Evolutionary conservation across 306 rosid genomes (phyloP).

Genomic region (Castanea crenata): DNA sequence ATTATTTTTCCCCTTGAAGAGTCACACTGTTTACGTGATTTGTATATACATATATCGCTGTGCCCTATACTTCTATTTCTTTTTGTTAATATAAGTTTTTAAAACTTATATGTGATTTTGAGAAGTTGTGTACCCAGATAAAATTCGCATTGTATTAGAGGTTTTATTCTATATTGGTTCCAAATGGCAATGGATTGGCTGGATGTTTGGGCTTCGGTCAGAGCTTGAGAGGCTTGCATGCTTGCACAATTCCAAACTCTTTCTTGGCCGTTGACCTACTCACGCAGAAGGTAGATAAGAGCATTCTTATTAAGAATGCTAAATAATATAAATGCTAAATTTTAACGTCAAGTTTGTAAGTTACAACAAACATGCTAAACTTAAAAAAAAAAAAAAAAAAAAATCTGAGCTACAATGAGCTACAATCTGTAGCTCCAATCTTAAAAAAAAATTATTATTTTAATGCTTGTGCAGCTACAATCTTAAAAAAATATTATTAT

Average conservation of each 20-base stretch:
- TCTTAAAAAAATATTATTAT: too few relatives aligned
- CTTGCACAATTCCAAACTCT: neutral
- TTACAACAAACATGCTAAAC: too few relatives aligned
- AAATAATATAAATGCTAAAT: too few relatives aligned
- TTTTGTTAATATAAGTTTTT: constrained; percentile 25
- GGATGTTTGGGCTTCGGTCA: neutral
- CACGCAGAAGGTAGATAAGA: neutral
- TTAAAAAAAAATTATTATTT: too few relatives aligned
- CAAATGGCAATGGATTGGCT: neutral
- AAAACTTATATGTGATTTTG: constrained; percentile 33
- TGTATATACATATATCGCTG: constrained; percentile 63
- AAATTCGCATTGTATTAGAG: neutral
- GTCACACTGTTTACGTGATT: constrained; percentile 42
- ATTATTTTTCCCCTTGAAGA: constrained; percentile 31
- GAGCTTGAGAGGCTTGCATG: neutral
- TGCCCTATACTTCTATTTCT: constrained; percentile 39
- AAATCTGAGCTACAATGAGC: too few relatives aligned
- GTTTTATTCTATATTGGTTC: neutral
- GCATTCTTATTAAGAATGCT: too few relatives aligned
- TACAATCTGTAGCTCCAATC: too few relatives aligned
- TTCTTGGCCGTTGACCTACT: neutral
- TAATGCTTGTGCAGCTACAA: too few relatives aligned
- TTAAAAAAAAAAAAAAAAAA: too few relatives aligned
- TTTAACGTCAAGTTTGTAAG: too few relatives aligned
- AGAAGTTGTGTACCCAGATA: constrained; percentile 12